A percentile compares a stretch with the other conserved stretches of the same genome.
Conservation (phyloP, 257 asterid genomes). For the Lavandula angustifolia region DNA sequence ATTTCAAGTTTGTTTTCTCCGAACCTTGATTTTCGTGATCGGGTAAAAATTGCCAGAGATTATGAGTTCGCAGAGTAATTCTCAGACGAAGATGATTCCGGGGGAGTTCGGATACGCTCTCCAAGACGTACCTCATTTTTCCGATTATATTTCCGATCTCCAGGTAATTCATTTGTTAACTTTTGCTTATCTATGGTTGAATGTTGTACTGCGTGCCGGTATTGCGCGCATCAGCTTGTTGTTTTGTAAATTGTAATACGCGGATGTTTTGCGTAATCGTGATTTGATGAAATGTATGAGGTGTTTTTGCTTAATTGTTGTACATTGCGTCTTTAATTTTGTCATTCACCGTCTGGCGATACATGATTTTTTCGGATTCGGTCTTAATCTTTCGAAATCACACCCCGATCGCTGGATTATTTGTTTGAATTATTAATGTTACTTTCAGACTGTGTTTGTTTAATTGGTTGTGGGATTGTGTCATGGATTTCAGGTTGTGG, state of each 20-base stretch:
- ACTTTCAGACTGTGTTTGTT: neutral
- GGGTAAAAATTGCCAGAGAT: slow-evolving; percentile 17
- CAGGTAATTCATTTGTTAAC: slow-evolving; percentile 34
- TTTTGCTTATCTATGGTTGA: neutral
- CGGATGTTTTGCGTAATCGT: slow-evolving; percentile 12
- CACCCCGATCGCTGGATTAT: neutral
- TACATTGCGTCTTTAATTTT: neutral
- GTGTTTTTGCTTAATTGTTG: slow-evolving; percentile 18
- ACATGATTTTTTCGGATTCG: neutral
- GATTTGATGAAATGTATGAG: neutral
- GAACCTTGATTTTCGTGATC: neutral
- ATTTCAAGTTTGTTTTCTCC: neutral
- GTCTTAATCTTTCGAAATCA: neutral
- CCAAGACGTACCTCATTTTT: slow-evolving; percentile 87
- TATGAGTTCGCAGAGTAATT: slow-evolving; percentile 40
- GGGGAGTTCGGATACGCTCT: slow-evolving; percentile 82
- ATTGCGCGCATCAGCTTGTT: slow-evolving; percentile 3
- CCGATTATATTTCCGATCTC: slow-evolving; percentile 81
- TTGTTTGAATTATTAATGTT: neutral
- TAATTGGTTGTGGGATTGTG: neutral
- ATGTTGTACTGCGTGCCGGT: no score
- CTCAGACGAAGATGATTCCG: slow-evolving; percentile 58
- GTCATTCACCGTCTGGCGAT: neutral
- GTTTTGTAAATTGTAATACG: neutral
- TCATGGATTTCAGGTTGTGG: neutral